Base-by-base conservation (phyloP, 768 basidiomycete species). In the Terana coerulea region DNA sequence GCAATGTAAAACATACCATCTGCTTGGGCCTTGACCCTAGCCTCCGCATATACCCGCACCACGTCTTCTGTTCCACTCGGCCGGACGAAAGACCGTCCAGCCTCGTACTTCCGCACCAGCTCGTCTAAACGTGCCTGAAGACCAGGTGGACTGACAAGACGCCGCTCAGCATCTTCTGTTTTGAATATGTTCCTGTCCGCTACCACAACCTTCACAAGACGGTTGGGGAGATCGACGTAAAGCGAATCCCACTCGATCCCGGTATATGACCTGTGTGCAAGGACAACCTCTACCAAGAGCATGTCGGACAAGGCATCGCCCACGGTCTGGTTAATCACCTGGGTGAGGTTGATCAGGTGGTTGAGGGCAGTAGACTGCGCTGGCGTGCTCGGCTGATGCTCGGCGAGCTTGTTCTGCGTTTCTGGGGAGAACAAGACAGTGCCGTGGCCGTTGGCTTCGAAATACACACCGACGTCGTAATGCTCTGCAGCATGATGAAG, bases 1-100 rank as follows among this genome's bases (percentile, higher is more conserved):
- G n/a, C 30, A 33, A 26, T 11, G 34, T n/a, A 17, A 9, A 3
- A 74, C 86, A 63, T 58, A 97, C 95, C 89, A 66, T 95, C 92
- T 17, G 88, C 91, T 59, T 87, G 84, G 12, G 78, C 68, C 54
- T 78, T 80, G 35, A 81, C 71, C 40, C 73, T 75, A 1, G 97
- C 95, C 67, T 99, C 97, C 1, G 95, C 97, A 64, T 98, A 99
- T 14, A 99, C 94, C 52, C 97, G 79, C 5, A 99, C 97, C 22
- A 95, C 95, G 62, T 99, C 95, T 67, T 99, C 97, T 21, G 97
- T 99, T 8, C 97, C 97, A 67, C 93, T 95, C 2, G 97, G 97
- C 51, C 97, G 71, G 15, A 98, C 97, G 63, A 99, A 99, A 24
- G 91, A 83, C 35, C 97, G 81, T 1, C 97, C 97, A 15, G 83